These are phyloP conservation scores for Phialophora chinensis DNA, from an alignment of 2,329 filamentous ascomycete species.

Conservation along the genomic window DNA sequence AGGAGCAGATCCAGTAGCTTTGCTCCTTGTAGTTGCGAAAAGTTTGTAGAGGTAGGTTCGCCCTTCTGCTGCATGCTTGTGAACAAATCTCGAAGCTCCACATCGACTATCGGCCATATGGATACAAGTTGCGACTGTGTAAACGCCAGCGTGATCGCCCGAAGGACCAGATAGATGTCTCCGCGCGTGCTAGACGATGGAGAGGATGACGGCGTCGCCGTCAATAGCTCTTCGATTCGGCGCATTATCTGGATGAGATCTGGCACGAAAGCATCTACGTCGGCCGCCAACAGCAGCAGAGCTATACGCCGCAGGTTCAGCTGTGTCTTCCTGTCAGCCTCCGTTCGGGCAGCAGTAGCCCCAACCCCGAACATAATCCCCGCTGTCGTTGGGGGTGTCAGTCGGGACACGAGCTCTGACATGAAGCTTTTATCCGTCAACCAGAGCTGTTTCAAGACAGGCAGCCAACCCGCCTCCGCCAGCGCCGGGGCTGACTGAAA, in stretches of 20 bases:
- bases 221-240: slow-evolving; percentile 84
- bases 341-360: slow-evolving; percentile 88
- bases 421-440: slow-evolving; percentile 87
- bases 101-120: slow-evolving; percentile 88
- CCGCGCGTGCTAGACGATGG: slow-evolving; percentile 88
- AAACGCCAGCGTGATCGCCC: slow-evolving; percentile 79
- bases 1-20: slow-evolving; percentile 92
- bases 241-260: slow-evolving; percentile 77
- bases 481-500: slow-evolving; percentile 73
- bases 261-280: slow-evolving; percentile 77
- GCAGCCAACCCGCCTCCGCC: slow-evolving; percentile 77
- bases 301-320: slow-evolving; percentile 84
- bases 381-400: slow-evolving; percentile 85
- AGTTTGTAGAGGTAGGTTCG: slow-evolving; percentile 77
- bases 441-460: slow-evolving; percentile 81
- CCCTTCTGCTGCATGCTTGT: slow-evolving; percentile 72
- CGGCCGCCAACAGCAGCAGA: slow-evolving; percentile 76
- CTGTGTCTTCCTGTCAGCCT: slow-evolving; percentile 92
- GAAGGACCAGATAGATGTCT: slow-evolving; percentile 86
- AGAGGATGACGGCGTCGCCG: slow-evolving; percentile 83
- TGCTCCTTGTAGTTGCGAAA: slow-evolving; percentile 84
- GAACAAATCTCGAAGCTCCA: slow-evolving; percentile 76
- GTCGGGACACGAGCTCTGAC: slow-evolving; percentile 76
- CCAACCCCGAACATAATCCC: slow-evolving; percentile 99
- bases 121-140: slow-evolving; percentile 79